Base-by-base conservation (phyloP, 2,329 filamentous ascomycete species). In the Colletotrichum zoysiae region DNA sequence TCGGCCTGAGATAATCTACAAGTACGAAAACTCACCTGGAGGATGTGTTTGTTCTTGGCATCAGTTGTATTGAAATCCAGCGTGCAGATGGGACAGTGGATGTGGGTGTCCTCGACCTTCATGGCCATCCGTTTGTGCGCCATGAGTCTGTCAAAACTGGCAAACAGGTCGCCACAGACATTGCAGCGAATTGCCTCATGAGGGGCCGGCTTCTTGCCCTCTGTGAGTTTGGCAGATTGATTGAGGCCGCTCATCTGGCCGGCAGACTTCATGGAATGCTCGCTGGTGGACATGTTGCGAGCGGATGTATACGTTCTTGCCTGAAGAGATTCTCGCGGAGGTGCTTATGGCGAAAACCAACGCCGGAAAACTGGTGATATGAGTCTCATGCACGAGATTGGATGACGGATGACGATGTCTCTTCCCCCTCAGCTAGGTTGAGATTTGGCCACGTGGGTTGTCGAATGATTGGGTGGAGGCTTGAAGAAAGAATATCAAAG, bases 11-110 rank as follows among this genome's bases (percentile, higher is more conserved):
- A 30, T 7, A 14, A 4, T 20, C 6, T 9, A 20, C 42, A 6
- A 14, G 46, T 9, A 30, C 14, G 5, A 57, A 38, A 1, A 50
- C 72, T 57, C 67, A 76, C 76, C 44, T 76, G 61, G 16, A 61
- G 51, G 30, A 75, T 79, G 38, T 65, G 84, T 82, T 68, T 60
- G 74, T 80, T 75, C 26, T 80, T 77, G 26, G 82, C 79, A 65
- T 86, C 84, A 0, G 72, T 73, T 2, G 74, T 64, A 33, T 77
- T 74, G 72, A 84, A 85, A 40, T 81, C 77, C 11, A 76, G 48
- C 4, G 80, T 77, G 65, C 84, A 86, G 38, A 81, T 71, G 33
- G 79, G 77, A 77, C 84, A 86, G 69, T 78, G 79, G 23, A 82
- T 78, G 66, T 83, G 80, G 20, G 75, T 69, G 1, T 74, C 30